Base-by-base conservation (phyloP, 2,329 filamentous ascomycete species). In the Coniochaeta sp. region DNA sequence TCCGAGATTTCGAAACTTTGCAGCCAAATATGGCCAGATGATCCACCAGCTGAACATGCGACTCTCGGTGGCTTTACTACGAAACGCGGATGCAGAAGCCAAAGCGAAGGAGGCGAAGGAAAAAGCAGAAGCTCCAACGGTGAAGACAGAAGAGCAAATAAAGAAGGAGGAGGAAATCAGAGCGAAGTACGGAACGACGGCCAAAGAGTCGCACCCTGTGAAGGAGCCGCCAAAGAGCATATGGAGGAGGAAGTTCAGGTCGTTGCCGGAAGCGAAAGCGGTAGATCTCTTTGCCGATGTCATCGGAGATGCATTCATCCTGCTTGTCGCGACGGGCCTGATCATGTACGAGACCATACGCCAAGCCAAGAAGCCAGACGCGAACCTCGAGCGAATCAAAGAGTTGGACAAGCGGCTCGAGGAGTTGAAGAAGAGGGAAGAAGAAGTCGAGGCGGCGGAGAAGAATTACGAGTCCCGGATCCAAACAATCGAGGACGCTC, bases 31-130 rank as follows among this genome's bases (percentile, higher is more conserved):
- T 68, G 85, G 85, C 62, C 85, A 88, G 68, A 72, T 75, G 11
- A 85, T 88, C 66, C 85, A 88, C 67, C 85, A 88, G 72, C 72
- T 88, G 59, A 88, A 88, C 67, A 88, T 88, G 85, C 80, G 83
- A 58, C 70, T 86, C 66, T 82, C 80, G 16, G 86, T 88, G 4
- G 81, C 84, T 2, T 67, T 84, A 4, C 69, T 88, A 40, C 79
- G 84, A 63, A 83, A 88, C 60, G 72, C 74, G 43, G 80, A 82
- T 33, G 82, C 83, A 19, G 83, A 86, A 67, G 78, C 78, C 62
- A 77, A 78, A 61, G 84, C 84, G 16, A 86, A 79, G 65, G 85
- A 78, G 61, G 84, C 84, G 14, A 85, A 80, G 65, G 85, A 88
- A 67, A 82, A 81, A 62, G 84, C 85, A 59, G 84, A 86, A 68